A percentile compares a stretch with the other conserved stretches of the same genome.
phyloP scores from a whole-genome alignment of 441 rosid genomes.

The Jatropha podagrica region DNA sequence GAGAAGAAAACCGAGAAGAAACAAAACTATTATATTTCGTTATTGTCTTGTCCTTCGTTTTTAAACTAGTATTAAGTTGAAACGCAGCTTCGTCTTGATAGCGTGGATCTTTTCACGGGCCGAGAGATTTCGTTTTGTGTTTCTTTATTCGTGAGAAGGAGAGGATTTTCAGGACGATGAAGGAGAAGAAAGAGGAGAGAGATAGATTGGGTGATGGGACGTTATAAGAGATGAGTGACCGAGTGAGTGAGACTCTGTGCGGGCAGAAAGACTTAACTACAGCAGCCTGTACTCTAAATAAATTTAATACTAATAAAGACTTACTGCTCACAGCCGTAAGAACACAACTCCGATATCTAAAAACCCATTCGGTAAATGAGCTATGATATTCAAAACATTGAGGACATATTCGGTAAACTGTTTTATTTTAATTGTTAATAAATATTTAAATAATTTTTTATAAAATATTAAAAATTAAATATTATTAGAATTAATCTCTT shows the following conservation, averaged over 20 bases:
- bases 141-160: slow-evolving; percentile 18
- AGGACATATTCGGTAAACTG: no score
- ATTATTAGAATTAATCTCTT: no score
- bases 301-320: no score
- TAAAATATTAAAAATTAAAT: no score
- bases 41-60: background rate
- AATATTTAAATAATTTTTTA: no score
- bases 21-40: background rate
- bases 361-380: no score
- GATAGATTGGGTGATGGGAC: slow-evolving; percentile 43
- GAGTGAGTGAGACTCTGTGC: slow-evolving; percentile 15
- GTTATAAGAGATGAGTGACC: slow-evolving; percentile 31
- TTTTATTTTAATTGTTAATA: no score
- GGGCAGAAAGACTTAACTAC: no score
- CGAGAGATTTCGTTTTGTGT: slow-evolving; percentile 9
- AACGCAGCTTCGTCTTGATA: background rate
- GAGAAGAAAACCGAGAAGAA: background rate
- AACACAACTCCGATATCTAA: no score
- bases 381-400: no score
- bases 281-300: no score
- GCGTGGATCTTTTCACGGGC: slow-evolving; percentile 34
- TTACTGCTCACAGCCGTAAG: no score
- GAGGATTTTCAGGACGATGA: background rate
- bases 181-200: slow-evolving; percentile 9
- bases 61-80: background rate